phyloP scores from a whole-genome alignment of 2,329 filamentous ascomycete genomes.

The Apiospora hydei region DNA sequence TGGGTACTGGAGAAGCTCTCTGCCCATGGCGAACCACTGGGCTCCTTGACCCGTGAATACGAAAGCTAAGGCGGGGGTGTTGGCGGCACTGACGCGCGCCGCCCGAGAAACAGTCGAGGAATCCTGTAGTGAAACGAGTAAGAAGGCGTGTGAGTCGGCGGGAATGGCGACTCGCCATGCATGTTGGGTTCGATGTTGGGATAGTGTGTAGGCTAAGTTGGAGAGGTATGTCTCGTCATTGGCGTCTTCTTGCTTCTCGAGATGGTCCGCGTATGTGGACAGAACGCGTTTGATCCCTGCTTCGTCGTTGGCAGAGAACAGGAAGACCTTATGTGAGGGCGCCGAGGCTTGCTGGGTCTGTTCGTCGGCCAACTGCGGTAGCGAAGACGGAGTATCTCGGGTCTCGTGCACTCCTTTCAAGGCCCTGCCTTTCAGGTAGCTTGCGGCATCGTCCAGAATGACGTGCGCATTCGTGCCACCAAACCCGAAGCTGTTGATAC shows the following conservation, averaged over 20 bases:
- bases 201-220: slow-evolving; percentile 12
- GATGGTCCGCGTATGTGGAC: background rate
- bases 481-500: slow-evolving; percentile 44
- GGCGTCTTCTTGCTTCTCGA: background rate
- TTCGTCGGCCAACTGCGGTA: background rate
- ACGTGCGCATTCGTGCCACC: slow-evolving; percentile 45
- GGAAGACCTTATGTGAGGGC: background rate
- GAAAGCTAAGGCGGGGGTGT: slow-evolving; percentile 40
- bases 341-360: background rate
- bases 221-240: background rate
- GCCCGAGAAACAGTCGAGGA: slow-evolving; percentile 28
- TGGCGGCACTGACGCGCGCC: slow-evolving; percentile 31
- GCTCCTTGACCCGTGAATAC: slow-evolving; percentile 53
- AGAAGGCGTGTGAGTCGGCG: slow-evolving; percentile 6
- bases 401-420: slow-evolving; percentile 37
- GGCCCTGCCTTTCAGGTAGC: slow-evolving; percentile 37
- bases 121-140: slow-evolving; percentile 33
- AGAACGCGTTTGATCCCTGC: slow-evolving; percentile 11
- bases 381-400: slow-evolving; percentile 5
- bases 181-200: background rate
- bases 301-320: slow-evolving; percentile 19
- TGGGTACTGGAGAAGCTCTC: slow-evolving; percentile 37
- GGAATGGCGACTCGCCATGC: slow-evolving; percentile 11
- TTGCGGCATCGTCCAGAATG: slow-evolving; percentile 42
- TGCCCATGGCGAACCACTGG: slow-evolving; percentile 51